Conservation (phyloP, 495 filamentous ascomycete genomes). For the Lepidopterella palustris region DNA sequence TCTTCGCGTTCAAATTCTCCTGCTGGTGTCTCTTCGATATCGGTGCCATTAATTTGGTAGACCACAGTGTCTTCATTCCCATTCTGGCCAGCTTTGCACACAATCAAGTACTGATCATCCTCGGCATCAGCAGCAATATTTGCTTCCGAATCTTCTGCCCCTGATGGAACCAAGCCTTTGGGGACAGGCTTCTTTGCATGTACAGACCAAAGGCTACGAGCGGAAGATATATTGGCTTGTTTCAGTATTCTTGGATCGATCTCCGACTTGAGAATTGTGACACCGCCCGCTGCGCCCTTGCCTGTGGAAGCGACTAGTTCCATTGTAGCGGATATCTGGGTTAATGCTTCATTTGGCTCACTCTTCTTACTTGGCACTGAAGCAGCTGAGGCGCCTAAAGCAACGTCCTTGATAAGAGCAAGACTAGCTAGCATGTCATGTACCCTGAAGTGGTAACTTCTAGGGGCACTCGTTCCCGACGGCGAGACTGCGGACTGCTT, state of each 20-base stretch:
- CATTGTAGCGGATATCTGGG: not conserved
- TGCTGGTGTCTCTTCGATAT: conserved; percentile 57
- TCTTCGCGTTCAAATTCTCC: conserved; percentile 87
- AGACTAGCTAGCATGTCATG: conserved; percentile 71
- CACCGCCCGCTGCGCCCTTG: conserved; percentile 57
- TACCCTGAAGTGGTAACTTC: conserved; percentile 64
- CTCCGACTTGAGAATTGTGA: conserved; percentile 68
- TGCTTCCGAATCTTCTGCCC: conserved; percentile 39
- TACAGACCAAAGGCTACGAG: conserved; percentile 58
- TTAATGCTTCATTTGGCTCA: not conserved
- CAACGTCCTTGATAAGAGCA: conserved; percentile 67
- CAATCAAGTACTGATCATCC: conserved; percentile 64
- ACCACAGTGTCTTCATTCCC: conserved; percentile 49
- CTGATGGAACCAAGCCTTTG: conserved; percentile 48
- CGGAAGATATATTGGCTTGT: conserved; percentile 55
- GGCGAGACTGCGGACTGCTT: conserved; percentile 28
- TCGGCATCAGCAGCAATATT: conserved; percentile 40
- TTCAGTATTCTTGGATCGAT: conserved; percentile 61
- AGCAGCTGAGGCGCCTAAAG: conserved; percentile 49
- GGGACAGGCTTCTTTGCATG: conserved; percentile 52
- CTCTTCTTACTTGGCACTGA: not conserved
- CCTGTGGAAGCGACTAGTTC: conserved; percentile 70
- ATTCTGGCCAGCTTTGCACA: conserved; percentile 53
- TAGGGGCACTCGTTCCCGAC: conserved; percentile 39
- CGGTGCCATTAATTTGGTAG: conserved; percentile 55